These are phyloP conservation scores for Cercospora sp. DNA, from an alignment of 2,329 filamentous ascomycete genomes.

Conservation along the genomic window DNA sequence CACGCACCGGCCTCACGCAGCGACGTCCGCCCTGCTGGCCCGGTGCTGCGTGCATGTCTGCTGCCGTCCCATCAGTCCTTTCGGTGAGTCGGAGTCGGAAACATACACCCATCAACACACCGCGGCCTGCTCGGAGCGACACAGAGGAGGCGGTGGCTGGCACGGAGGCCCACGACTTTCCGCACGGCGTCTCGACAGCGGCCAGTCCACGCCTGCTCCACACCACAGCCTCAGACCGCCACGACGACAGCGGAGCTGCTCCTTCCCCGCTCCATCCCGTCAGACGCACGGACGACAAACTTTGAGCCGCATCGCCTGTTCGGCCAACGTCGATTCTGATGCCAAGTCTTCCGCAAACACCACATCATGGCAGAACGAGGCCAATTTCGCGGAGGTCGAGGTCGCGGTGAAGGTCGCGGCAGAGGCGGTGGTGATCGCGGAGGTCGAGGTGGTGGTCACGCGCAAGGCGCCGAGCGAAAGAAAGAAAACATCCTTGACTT, in stretches of 20 bases:
- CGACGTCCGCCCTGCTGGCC: background rate
- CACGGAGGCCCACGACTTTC: background rate
- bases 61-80: background rate
- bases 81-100: background rate
- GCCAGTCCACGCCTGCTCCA: background rate
- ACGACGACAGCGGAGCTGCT: background rate
- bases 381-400: conserved; percentile 50
- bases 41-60: background rate
- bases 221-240: conserved; percentile 8
- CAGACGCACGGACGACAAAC: conserved; percentile 12
- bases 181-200: background rate
- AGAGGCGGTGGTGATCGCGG: conserved; percentile 38
- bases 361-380: conserved; percentile 58
- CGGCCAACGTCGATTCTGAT: background rate
- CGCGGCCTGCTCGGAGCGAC: background rate
- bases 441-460: conserved; percentile 39
- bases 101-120: background rate
- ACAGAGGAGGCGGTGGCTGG: background rate
- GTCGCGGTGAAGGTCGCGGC: conserved; percentile 45
- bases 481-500: conserved; percentile 98
- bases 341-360: conserved; percentile 18
- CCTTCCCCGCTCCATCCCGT: background rate
- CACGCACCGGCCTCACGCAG: background rate
- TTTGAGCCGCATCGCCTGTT: conserved; percentile 1
- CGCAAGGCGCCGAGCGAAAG: conserved; percentile 62